phyloP scores from a whole-genome alignment of 495 filamentous ascomycete genomes.

The Recurvomyces mirabilis region DNA sequence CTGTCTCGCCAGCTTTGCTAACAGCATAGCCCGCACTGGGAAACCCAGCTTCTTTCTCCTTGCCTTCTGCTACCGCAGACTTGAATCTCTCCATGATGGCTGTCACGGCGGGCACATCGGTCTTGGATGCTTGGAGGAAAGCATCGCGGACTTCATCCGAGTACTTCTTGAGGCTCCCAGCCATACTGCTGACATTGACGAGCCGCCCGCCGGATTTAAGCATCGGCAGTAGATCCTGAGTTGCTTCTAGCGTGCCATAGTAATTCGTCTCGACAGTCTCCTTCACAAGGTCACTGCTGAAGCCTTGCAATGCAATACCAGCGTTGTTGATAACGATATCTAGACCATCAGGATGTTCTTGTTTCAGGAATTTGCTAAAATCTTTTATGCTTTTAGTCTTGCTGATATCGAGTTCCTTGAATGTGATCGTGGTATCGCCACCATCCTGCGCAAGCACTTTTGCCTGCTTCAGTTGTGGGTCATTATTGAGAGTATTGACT shows the following conservation, averaged over 20 bases:
- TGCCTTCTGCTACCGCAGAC: conserved; percentile 30
- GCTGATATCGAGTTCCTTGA: conserved; percentile 35
- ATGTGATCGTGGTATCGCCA: conserved; percentile 35
- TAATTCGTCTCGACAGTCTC: conserved; percentile 39
- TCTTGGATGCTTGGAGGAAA: conserved; percentile 31
- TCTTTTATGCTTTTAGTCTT: conserved; percentile 31
- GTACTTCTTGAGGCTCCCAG: conserved; percentile 36
- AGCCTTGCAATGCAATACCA: conserved; percentile 31
- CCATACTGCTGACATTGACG: conserved; percentile 37
- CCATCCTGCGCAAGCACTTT: conserved; percentile 35
- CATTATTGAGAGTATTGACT: conserved; percentile 29
- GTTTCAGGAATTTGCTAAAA: conserved; percentile 33
- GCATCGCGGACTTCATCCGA: conserved; percentile 24
- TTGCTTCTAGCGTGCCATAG: conserved; percentile 36
- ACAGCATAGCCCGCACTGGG: conserved; percentile 39
- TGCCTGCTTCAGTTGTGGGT: conserved; percentile 33
- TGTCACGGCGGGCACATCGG: conserved; percentile 33
- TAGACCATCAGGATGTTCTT: conserved; percentile 37
- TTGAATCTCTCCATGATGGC: conserved; percentile 36
- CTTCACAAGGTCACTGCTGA: conserved; percentile 37
- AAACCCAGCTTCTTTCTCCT: conserved; percentile 35
- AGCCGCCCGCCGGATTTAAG: conserved; percentile 33
- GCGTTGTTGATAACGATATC: conserved; percentile 44
- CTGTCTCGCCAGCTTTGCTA: conserved; percentile 38
- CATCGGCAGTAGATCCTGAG: conserved; percentile 34